phyloP scores from a whole-genome alignment of 2,329 filamentous ascomycete genomes.

The Sporothrix pseudoabietina region DNA sequence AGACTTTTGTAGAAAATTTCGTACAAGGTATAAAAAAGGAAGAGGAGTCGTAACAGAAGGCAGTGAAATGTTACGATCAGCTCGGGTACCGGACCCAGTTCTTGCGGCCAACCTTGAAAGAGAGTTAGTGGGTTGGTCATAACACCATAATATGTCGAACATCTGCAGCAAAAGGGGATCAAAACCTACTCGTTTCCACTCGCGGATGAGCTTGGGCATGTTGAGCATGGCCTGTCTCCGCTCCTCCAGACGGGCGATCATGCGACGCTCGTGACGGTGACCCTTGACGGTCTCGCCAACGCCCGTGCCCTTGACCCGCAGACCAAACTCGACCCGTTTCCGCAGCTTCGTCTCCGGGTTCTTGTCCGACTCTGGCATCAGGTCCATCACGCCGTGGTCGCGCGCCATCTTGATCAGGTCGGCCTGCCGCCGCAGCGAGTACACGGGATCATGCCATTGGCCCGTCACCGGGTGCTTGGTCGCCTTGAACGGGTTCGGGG shows the following conservation, averaged over 20 bases:
- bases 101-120: constrained; percentile 53
- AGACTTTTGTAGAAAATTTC: constrained; percentile 22
- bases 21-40: constrained; percentile 11
- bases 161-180: neutral
- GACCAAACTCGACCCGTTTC: constrained; percentile 73
- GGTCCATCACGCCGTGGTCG: constrained; percentile 75
- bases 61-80: constrained; percentile 42
- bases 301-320: constrained; percentile 90
- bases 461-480: constrained; percentile 77
- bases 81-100: constrained; percentile 62
- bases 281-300: constrained; percentile 93
- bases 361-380: constrained; percentile 78
- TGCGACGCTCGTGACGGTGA: constrained; percentile 84
- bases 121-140: constrained; percentile 35
- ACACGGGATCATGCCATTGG: constrained; percentile 79
- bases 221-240: constrained; percentile 89
- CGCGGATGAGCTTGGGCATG: constrained; percentile 88
- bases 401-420: constrained; percentile 85
- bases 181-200: constrained; percentile 83
- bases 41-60: neutral
- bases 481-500: constrained; percentile 78
- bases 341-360: constrained; percentile 70
- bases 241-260: constrained; percentile 81
- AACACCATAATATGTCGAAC: constrained; percentile 38
- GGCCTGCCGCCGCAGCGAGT: constrained; percentile 83